Conservation (phyloP, 2,329 filamentous ascomycete genomes). For the Beauveria sp. region DNA sequence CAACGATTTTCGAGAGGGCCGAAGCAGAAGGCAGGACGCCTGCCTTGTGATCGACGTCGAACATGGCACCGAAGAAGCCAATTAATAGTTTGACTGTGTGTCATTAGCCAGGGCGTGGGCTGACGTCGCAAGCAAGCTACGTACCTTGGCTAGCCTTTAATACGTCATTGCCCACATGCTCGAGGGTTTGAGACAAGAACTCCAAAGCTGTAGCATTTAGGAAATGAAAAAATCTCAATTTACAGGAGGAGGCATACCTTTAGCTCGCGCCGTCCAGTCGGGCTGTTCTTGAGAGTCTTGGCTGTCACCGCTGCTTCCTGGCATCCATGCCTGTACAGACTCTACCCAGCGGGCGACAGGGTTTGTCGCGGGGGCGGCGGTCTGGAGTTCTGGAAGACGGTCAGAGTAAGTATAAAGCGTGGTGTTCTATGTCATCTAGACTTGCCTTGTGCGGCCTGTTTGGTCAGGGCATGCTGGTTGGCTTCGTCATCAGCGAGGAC, state of each 20-base stretch:
- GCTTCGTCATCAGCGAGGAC: constrained; percentile 43
- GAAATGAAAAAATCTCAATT: background rate
- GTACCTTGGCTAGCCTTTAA: constrained; percentile 44
- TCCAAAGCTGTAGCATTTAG: constrained; percentile 35
- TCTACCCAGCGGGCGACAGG: constrained; percentile 48
- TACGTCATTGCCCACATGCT: constrained; percentile 35
- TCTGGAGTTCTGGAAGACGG: constrained; percentile 33
- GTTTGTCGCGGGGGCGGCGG: constrained; percentile 33
- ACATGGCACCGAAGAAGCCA: constrained; percentile 51
- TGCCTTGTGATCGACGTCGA: constrained; percentile 51
- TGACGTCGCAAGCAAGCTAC: background rate
- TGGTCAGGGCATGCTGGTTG: constrained; percentile 31
- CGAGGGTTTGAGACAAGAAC: constrained; percentile 48
- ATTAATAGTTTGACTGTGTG: constrained; percentile 37
- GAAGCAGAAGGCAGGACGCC: constrained; percentile 47
- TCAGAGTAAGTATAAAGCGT: constrained; percentile 10
- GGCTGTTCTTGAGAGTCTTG: constrained; percentile 34
- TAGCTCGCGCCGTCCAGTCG: constrained; percentile 47
- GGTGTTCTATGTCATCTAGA: background rate
- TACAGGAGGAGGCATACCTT: constrained; percentile 29
- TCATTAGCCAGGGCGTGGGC: background rate
- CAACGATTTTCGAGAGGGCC: constrained; percentile 40
- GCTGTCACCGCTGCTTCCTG: constrained; percentile 29
- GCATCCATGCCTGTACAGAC: constrained; percentile 48
- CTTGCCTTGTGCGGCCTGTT: constrained; percentile 38